Percentiles rank a stretch among this genome's conserved stretches.
phyloP scores from a whole-genome alignment of 148 eudicot genomes.

The Rhododendron kiyosumense region DNA sequence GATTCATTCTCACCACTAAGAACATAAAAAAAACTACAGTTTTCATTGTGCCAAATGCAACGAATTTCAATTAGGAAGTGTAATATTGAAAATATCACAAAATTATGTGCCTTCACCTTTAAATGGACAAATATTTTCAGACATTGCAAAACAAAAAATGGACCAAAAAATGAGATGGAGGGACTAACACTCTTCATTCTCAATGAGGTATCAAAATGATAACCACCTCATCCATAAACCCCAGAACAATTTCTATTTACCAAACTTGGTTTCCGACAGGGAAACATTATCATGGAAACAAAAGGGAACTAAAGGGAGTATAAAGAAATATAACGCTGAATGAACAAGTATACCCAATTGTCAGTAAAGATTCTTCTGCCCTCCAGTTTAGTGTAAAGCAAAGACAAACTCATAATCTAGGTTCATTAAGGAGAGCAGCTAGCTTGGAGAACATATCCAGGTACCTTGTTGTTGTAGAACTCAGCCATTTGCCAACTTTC shows the following conservation, averaged over 20 bases:
- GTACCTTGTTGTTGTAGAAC: slow-evolving; percentile 93
- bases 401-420: not conserved
- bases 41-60: not conserved
- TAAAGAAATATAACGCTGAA: not conserved
- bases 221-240: not conserved
- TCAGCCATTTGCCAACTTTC: slow-evolving; percentile 99
- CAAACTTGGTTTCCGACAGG: not conserved
- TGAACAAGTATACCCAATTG: not conserved
- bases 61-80: not conserved
- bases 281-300: not conserved
- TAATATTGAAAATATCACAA: not conserved
- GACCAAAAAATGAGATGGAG: not conserved
- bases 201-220: not conserved
- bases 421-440: not conserved
- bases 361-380: not conserved
- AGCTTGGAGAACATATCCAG: not conserved
- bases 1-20: not conserved
- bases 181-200: not conserved
- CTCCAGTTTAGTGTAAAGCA: not conserved
- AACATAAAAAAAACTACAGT: not conserved
- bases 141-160: not conserved
- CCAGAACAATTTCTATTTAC: not conserved
- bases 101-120: not conserved
- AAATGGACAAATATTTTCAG: not conserved
- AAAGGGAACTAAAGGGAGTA: not conserved